Evolutionary conservation across 2,329 filamentous ascomycete genomes (phyloP), one percentile per base, ranked within the genome.

Genomic region (Penicillium occitanis): DNA sequence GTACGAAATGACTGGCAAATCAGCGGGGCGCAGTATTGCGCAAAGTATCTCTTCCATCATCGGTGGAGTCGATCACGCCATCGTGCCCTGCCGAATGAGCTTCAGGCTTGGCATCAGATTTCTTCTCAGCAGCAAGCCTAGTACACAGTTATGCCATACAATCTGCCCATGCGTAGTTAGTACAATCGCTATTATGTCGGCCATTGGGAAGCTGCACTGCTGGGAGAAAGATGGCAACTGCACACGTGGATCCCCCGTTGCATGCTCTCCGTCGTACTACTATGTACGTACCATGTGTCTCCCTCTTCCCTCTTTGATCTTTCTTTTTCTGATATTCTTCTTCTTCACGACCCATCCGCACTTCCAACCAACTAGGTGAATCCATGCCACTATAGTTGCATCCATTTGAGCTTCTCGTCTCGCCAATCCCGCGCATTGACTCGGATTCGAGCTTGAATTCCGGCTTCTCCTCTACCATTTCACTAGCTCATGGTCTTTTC

Each of bases 1-100:
- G 40, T 37, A 13, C 7, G 1, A 22, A 22, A 37, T 13, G 13
- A 5, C 30, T 25, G 33, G 53, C 33, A 22, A 57, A 40, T 37
- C 53, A 40, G 33, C 5, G 1, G 53, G n/a, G 11, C 30, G 4
- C 33, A 10, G 48, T 4, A 14, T 40, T 37, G 19, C 53, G 53
- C 53, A 57, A 40, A 57, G 53, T 35, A 57, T 33, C 59, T 19
- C 51, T 66, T 63, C 65, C 65, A 66, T 63, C 61, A 66, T 66
- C 65, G 61, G 61, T 58, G 65, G 65, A 63, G 65, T 25, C 65
- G 25, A 66, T 63, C 65, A 66, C 65, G 65, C 65, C 65, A 66
- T 66, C 65, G 50, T 19, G 25, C 33, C 1, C 44, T 19, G 46
- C 44, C 25, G 17, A 60, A 51, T 61, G 57, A 55, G 48, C 64